phyloP scores from a whole-genome alignment of 2,329 filamentous ascomycete genomes.

The Fusarium brevicatenulatum region DNA sequence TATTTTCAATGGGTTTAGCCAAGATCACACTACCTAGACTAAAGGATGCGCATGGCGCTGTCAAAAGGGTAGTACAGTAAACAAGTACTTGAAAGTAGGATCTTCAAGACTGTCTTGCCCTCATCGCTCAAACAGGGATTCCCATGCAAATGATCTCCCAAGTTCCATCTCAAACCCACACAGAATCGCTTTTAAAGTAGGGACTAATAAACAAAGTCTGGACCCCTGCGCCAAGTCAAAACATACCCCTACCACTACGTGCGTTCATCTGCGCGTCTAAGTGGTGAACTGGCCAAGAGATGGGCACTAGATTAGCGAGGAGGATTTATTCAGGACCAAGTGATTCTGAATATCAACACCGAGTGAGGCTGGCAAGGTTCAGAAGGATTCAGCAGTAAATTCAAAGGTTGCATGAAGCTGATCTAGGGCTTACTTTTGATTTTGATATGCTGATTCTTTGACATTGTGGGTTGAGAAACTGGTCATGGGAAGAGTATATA shows the following conservation, averaged over 20 bases:
- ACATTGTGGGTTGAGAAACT: neutral
- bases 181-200: accelerated
- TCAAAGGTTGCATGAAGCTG: neutral
- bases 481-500: neutral
- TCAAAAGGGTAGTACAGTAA: neutral
- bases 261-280: neutral
- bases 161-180: neutral
- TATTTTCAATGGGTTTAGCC: accelerated
- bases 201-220: neutral
- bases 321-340: conserved; percentile 7
- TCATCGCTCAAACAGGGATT: neutral
- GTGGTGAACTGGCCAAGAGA: neutral
- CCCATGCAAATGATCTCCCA: neutral
- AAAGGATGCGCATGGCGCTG: accelerated
- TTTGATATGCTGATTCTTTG: neutral
- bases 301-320: conserved; percentile 1
- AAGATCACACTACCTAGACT: too few species aligned
- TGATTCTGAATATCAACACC: neutral
- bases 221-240: neutral
- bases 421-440: conserved; percentile 3
- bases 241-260: conserved; percentile 11
- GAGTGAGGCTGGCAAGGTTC: neutral
- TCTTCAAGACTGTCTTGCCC: neutral
- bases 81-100: neutral
- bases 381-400: neutral